Evolutionary conservation across 1,284 basidiomycete species (phyloP), one percentile per base, ranked within the genome.

Genomic region (Moesziomyces globuligerus): DNA sequence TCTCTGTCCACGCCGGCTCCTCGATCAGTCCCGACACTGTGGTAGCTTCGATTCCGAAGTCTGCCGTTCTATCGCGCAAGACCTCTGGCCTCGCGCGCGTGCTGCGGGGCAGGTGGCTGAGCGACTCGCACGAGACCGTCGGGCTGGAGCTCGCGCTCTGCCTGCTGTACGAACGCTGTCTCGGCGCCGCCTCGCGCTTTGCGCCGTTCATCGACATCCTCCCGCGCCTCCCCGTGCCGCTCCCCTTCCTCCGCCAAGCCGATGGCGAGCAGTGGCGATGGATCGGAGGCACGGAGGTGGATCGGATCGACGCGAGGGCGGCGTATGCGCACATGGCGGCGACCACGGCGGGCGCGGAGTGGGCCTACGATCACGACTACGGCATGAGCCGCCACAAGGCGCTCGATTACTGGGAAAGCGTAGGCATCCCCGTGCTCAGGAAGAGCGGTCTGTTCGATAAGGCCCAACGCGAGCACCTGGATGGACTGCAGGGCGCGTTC

Each of bases 131-230:
- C 28, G 48, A 59, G 29, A 64, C 59, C 1, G 55, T 68, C 32
- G 61, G 58, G 0, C 48, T 76, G 11, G 66, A 72, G 34, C 67
- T 79, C 3, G 68, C 75, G 1, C 60, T 79, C 32, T 73, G 72
- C 40, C 49, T 79, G 7, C 48, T 75, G 10, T 76, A 75, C 43
- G 77, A 79, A 42, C 62, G 54, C 9, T 40, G 52, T 20, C 46
- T 74, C 1, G 72, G 67, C 0, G n/a, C 38, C 9, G 6, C 17
- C 17, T 78, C 75, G 1, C 21, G 26, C 1, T 79, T 76, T 36
- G 34, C 47, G 17, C 61, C 61, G 1, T 79, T 75, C 18, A 13
- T 79, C 9, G 38, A 47, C 8, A 66, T 60, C 40, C 65, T 78
- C 1, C 68, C 69, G 4, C 60, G 60, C 28, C 44, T 58, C 0